Conservation (phyloP, 2,329 filamentous ascomycete species). For the Alternaria ethzedia region DNA sequence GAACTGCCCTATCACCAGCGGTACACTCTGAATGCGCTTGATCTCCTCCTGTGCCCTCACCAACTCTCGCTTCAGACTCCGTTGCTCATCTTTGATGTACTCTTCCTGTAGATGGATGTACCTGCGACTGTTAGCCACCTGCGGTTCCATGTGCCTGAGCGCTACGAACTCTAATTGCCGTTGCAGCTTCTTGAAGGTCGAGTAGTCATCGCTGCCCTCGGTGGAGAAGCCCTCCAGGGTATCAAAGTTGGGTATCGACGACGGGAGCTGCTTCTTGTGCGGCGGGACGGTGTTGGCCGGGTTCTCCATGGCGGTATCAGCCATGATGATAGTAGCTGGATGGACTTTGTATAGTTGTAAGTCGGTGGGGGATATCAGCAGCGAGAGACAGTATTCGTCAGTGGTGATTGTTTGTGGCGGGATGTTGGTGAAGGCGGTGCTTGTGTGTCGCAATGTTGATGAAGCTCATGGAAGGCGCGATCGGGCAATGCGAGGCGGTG, state of each 20-base stretch:
- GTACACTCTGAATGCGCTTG: constrained; percentile 98
- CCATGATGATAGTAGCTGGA: constrained; percentile 63
- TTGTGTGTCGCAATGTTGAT: constrained; percentile 31
- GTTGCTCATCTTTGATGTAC: constrained; percentile 99
- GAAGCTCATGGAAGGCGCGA: constrained; percentile 36
- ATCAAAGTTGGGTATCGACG: constrained; percentile 87
- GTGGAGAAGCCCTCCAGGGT: constrained; percentile 82
- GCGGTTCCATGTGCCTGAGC: not conserved
- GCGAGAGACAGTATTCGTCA: constrained; percentile 1
- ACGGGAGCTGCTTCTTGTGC: constrained; percentile 80
- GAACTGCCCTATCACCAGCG: constrained; percentile 97
- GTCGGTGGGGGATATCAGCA: not conserved
- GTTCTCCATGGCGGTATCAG: constrained; percentile 84
- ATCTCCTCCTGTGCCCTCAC: constrained; percentile 98
- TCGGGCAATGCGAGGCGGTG: constrained; percentile 25
- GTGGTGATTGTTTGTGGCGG: constrained; percentile 3
- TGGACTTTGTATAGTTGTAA: constrained; percentile 5
- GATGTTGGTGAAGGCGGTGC: constrained; percentile 12
- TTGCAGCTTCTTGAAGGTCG: constrained; percentile 93
- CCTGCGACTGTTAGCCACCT: constrained; percentile 54
- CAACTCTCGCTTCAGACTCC: constrained; percentile 95
- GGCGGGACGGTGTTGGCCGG: constrained; percentile 74
- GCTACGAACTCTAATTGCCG: constrained; percentile 83
- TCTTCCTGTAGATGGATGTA: constrained; percentile 98
- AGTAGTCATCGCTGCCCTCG: constrained; percentile 91